A percentile compares a stretch with the other conserved stretches of the same genome.
These are phyloP conservation scores for Thielaviopsis euricoi DNA, from an alignment of 2,329 filamentous ascomycete species.

Conservation along the genomic window DNA sequence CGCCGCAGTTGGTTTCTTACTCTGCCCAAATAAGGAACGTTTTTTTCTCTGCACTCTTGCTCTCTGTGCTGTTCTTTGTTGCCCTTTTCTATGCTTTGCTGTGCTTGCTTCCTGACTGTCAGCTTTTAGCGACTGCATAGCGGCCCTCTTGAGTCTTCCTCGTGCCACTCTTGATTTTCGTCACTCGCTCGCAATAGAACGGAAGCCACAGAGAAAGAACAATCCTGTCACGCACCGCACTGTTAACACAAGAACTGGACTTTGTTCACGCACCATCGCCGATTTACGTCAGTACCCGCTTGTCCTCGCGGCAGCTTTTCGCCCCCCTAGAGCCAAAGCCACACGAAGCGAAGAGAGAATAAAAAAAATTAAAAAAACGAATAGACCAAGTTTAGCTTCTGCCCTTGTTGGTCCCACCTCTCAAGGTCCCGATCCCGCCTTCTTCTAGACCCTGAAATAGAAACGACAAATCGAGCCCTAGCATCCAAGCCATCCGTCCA, in stretches of 20 bases:
- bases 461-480: background rate
- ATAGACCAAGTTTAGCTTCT: background rate
- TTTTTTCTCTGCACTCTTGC: background rate
- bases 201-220: background rate
- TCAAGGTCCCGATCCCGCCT: background rate
- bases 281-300: background rate
- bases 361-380: too few relatives aligned
- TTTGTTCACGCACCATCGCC: too few relatives aligned
- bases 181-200: background rate
- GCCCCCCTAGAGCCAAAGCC: background rate
- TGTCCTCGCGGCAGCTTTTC: background rate
- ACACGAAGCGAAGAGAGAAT: too few relatives aligned
- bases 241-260: too few relatives aligned
- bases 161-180: background rate
- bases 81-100: background rate
- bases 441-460: background rate
- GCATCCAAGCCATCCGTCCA: background rate
- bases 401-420: background rate
- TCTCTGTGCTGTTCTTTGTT: background rate
- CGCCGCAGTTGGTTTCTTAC: background rate
- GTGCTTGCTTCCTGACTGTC: background rate
- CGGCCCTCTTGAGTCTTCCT: background rate
- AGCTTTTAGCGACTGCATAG: background rate
- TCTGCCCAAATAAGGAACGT: background rate
- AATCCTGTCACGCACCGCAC: too few relatives aligned